Evolutionary conservation across 495 filamentous ascomycete genomes (phyloP).

Genomic region (Terfezia claveryi): DNA sequence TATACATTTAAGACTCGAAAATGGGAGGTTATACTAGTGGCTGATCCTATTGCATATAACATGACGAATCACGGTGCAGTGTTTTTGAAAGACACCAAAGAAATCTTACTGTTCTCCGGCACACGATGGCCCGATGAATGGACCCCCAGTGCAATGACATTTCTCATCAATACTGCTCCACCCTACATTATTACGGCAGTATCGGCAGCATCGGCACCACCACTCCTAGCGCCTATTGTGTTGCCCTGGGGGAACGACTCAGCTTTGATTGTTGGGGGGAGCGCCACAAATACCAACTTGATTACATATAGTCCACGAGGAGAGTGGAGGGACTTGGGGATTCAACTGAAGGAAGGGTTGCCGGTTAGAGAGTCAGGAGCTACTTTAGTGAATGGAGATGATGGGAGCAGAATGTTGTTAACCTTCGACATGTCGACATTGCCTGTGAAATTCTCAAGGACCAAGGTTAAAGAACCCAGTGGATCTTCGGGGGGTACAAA

Average conservation of each 20-base stretch:
- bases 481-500: not conserved
- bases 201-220: conserved; percentile 35
- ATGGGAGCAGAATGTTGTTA: conserved; percentile 66
- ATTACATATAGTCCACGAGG: conserved; percentile 34
- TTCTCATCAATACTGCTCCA: conserved; percentile 38
- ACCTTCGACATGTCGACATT: conserved; percentile 53
- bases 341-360: conserved; percentile 35
- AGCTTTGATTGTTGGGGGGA: conserved; percentile 59
- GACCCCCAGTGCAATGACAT: conserved; percentile 48
- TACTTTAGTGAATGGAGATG: conserved; percentile 39
- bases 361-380: conserved; percentile 14
- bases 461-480: conserved; percentile 10
- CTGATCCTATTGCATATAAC: conserved; percentile 36
- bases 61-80: conserved; percentile 42
- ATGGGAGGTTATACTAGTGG: conserved; percentile 48
- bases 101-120: conserved; percentile 68
- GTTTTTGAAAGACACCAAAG: conserved; percentile 46
- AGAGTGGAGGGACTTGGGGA: conserved; percentile 43
- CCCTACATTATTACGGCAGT: conserved; percentile 32
- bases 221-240: conserved; percentile 45
- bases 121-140: conserved; percentile 29
- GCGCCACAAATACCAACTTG: conserved; percentile 38
- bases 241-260: conserved; percentile 51
- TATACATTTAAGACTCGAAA: conserved; percentile 52
- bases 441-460: conserved; percentile 47